phyloP scores from a whole-genome alignment of 2,329 filamentous ascomycete species.

The Lanzia echinophila region DNA sequence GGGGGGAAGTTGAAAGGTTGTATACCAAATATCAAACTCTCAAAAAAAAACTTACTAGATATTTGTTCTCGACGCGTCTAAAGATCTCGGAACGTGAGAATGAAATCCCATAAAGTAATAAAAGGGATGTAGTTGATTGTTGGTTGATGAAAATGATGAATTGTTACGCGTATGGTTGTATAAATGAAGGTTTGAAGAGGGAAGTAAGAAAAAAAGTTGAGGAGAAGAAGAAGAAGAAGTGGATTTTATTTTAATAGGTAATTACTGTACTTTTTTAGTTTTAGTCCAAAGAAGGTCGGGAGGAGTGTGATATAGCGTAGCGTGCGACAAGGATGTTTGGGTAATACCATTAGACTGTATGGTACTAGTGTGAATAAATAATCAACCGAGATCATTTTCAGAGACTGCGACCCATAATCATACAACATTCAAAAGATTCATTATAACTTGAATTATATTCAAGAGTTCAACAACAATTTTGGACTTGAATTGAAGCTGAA shows the following conservation, averaged over 20 bases:
- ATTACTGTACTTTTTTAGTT: too few species aligned
- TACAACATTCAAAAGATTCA: not conserved
- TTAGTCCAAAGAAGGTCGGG: constrained; percentile 3
- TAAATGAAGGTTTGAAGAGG: constrained; percentile 27
- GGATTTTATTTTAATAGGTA: constrained; percentile 2
- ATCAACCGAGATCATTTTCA: constrained; percentile 7
- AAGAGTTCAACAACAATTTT: constrained; percentile 42
- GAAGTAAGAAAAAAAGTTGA: constrained; percentile 25
- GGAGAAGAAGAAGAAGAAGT: not conserved
- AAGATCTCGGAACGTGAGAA: constrained; percentile 15
- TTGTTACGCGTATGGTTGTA: constrained; percentile 20
- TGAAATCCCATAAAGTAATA: constrained; percentile 27
- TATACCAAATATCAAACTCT: constrained; percentile 13
- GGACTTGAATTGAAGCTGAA: constrained; percentile 56
- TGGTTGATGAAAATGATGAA: constrained; percentile 21
- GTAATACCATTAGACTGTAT: constrained; percentile 8
- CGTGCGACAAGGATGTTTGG: constrained; percentile 21
- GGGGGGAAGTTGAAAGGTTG: not conserved
- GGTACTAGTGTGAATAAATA: too few species aligned
- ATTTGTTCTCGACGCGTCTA: constrained; percentile 26
- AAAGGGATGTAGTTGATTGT: constrained; percentile 23
- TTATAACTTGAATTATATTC: not conserved
- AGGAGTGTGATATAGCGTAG: constrained; percentile 14
- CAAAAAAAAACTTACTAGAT: constrained; percentile 19
- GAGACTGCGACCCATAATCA: constrained; percentile 8